A percentile compares a stretch with the other conserved stretches of the same genome.
These are phyloP conservation scores for Bromus sterilis DNA, from an alignment of 176 grass and related monocot genomes.

Conservation along the genomic window DNA sequence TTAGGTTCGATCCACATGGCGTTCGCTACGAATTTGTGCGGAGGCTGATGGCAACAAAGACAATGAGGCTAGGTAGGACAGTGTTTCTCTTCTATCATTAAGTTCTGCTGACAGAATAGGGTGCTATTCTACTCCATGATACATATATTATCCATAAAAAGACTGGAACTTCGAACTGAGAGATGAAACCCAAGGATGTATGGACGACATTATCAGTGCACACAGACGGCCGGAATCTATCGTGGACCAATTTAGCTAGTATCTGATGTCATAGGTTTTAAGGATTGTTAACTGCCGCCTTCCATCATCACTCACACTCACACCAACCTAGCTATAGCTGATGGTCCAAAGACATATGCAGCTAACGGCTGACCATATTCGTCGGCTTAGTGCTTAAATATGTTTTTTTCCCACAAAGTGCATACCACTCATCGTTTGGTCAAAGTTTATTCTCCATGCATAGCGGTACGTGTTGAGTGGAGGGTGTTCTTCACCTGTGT, in stretches of 20 bases:
- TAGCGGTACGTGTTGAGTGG: slow-evolving; percentile 18
- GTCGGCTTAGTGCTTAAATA: slow-evolving; percentile 20
- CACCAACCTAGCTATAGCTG: not conserved
- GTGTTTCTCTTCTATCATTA: not conserved
- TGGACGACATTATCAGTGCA: not conserved
- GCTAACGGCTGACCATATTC: slow-evolving; percentile 35
- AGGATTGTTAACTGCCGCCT: slow-evolving; percentile 9
- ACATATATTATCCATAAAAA: not conserved
- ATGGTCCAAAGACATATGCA: slow-evolving; percentile 8
- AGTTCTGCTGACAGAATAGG: not conserved
- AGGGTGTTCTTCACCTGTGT: not conserved
- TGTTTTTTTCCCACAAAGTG: not conserved
- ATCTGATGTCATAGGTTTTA: slow-evolving; percentile 1
- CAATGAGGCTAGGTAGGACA: too few relatives aligned
- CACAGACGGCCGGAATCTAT: not conserved
- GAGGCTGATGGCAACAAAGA: not conserved
- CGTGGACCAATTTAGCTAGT: not conserved
- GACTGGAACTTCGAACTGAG: not conserved
- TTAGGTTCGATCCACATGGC: not conserved
- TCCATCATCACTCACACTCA: not conserved
- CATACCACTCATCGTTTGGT: not conserved
- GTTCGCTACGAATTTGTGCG: not conserved
- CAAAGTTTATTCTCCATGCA: slow-evolving; percentile 26
- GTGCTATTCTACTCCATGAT: not conserved
- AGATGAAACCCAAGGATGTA: not conserved